Base-by-base conservation (phyloP, 208 protist species). In the Acanthamoeba royreba region DNA sequence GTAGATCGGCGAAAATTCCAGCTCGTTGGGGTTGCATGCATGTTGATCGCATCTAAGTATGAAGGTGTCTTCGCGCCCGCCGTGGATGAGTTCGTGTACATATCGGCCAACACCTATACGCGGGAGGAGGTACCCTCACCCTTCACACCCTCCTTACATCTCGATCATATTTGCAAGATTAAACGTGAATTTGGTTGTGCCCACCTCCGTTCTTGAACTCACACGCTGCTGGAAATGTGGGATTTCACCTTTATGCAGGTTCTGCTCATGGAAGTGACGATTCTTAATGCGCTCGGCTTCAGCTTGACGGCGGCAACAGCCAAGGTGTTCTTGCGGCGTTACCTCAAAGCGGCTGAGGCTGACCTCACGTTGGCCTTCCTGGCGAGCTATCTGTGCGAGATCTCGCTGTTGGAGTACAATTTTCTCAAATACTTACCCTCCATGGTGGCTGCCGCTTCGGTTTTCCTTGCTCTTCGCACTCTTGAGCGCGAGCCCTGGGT, bases 41-140 rank as follows among this genome's bases (percentile, higher is more conserved):
- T 99, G 49, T 93, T 99, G 43, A 96, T 99, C 22, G 99, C 99
- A 25, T 98, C 98, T 46, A 99, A 99, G 97, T 99, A 98, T 95
- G 99, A 99, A 93, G 99, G 99, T 95, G 99, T 99, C 88, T 99
- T 98, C 96, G 93, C 97, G 1, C 97, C 98, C n/a, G 93, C 97
- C 38, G 93, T 99, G 7, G 92, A 96, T 7, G 97, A 98, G 33
- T 98, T 99, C 49, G 96, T 99, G 25, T 97, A 99, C 46, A 98
- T 98, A 31, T 96, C 97, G 5, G 98, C 98, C 79, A 97, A 98
- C 53, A 98, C 98, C 15, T 99, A 99, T 87, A 97, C 95, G 2
- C 52, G 46, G 0, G 40, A 74, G n/a, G 89, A 93, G 86, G 86
- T 92, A 88, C 43, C 28, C 53, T n/a, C n/a, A n/a, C n/a, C n/a